These are phyloP conservation scores for Trichoderma lentiforme DNA, from an alignment of 2,329 filamentous ascomycete species.

Conservation along the genomic window DNA sequence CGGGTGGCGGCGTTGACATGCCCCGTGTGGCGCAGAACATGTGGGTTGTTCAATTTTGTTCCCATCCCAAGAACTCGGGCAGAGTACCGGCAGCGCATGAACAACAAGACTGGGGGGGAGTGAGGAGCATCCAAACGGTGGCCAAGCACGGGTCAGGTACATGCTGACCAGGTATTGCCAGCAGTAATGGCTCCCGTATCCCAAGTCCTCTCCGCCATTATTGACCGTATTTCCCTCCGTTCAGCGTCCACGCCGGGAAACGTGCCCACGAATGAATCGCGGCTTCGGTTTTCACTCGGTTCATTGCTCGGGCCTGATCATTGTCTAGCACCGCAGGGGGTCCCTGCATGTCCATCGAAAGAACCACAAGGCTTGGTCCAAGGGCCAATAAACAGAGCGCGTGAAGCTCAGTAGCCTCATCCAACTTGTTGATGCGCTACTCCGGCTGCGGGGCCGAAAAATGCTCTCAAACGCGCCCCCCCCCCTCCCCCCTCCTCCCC, in stretches of 20 bases:
- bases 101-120: background rate
- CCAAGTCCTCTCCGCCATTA: background rate
- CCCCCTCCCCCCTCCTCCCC: background rate
- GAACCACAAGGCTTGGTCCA: background rate
- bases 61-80: background rate
- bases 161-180: background rate
- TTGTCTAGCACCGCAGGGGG: background rate
- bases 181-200: no score
- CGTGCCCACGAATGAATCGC: constrained; percentile 4
- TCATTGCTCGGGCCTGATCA: constrained; percentile 3
- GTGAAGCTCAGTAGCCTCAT: background rate
- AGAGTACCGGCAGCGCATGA: background rate
- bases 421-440: background rate
- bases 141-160: background rate
- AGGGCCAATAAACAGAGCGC: background rate
- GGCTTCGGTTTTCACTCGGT: constrained; percentile 9
- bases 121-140: background rate
- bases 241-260: background rate
- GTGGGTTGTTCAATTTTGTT: background rate
- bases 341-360: background rate
- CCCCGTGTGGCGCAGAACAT: constrained; percentile 11
- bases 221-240: constrained; percentile 12
- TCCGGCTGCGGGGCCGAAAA: constrained; percentile 15
- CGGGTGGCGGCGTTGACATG: constrained; percentile 9
- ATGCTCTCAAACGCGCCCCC: background rate